These are phyloP conservation scores for Rugosomyces carneus DNA, from an alignment of 1,284 basidiomycete species.

Conservation along the genomic window DNA sequence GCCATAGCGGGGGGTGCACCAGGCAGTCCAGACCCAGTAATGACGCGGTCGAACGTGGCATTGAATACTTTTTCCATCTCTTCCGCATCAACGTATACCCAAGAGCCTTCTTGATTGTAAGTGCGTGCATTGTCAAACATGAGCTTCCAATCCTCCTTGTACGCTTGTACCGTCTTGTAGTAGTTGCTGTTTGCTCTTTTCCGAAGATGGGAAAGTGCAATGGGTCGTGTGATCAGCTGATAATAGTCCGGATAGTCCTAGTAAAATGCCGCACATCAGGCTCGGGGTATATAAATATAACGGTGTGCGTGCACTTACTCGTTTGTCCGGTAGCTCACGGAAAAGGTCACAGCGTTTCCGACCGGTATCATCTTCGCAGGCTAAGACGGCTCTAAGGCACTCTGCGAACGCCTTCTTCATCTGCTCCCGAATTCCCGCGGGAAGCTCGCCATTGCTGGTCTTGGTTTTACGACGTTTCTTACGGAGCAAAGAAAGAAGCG, in stretches of 20 bases:
- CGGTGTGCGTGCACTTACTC: constrained; percentile 37
- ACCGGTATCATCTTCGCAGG: constrained; percentile 67
- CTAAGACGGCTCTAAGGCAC: constrained; percentile 74
- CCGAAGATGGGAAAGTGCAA: constrained; percentile 83
- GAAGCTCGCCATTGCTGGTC: constrained; percentile 38
- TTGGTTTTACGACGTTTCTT: constrained; percentile 79
- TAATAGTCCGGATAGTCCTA: constrained; percentile 93
- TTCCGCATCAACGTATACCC: constrained; percentile 91
- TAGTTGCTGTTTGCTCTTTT: constrained; percentile 71
- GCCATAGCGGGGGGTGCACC: constrained; percentile 46
- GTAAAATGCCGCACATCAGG: not conserved
- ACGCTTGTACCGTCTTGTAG: constrained; percentile 74
- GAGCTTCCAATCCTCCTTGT: constrained; percentile 77
- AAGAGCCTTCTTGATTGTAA: constrained; percentile 85
- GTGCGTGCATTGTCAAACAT: constrained; percentile 93
- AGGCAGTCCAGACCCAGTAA: constrained; percentile 64
- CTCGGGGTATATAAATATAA: constrained; percentile 8
- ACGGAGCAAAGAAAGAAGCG: constrained; percentile 7
- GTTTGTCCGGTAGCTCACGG: constrained; percentile 71
- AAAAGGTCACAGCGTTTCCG: constrained; percentile 83
- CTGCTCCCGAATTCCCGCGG: constrained; percentile 55
- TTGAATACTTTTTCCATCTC: constrained; percentile 87
- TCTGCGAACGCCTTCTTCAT: constrained; percentile 85
- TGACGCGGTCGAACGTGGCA: constrained; percentile 51
- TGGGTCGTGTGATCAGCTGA: constrained; percentile 70